A percentile compares a stretch with the other conserved stretches of the same genome.
Evolutionary conservation across 768 basidiomycete genomes (phyloP).

Genomic region (Hygrocybe punicea): DNA sequence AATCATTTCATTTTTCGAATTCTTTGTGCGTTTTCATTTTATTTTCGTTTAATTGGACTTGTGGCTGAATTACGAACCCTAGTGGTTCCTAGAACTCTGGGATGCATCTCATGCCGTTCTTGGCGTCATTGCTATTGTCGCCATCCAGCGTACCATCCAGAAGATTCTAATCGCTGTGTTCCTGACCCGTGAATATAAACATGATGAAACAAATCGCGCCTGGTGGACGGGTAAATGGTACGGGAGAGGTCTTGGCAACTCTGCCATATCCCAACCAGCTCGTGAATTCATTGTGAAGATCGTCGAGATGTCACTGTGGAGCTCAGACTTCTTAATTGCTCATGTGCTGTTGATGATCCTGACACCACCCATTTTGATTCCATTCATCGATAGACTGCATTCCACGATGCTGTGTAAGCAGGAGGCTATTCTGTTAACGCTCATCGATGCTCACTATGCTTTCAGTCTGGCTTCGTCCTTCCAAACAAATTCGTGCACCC

Average conservation of each 20-base stretch:
- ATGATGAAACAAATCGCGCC: conserved; percentile 95
- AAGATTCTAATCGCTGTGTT: conserved; percentile 93
- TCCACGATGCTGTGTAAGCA: conserved; percentile 88
- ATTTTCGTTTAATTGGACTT: conserved; percentile 25
- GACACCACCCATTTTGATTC: conserved; percentile 80
- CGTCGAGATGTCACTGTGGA: conserved; percentile 96
- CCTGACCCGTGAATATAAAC: conserved; percentile 95
- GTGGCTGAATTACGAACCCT: conserved; percentile 8
- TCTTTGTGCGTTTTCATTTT: conserved; percentile 67
- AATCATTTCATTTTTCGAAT: conserved; percentile 87
- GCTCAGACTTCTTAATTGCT: conserved; percentile 86
- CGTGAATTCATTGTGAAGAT: conserved; percentile 98
- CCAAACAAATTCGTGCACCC: conserved; percentile 89
- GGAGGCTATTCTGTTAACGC: not conserved
- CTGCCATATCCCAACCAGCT: conserved; percentile 91
- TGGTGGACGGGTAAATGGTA: conserved; percentile 99
- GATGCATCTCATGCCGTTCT: conserved; percentile 94
- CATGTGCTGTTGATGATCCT: conserved; percentile 85
- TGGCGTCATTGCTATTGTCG: conserved; percentile 84
- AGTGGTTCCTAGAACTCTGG: conserved; percentile 98
- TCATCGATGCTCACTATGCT: not conserved
- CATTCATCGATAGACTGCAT: conserved; percentile 84
- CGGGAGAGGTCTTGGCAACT: conserved; percentile 85
- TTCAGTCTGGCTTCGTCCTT: conserved; percentile 90
- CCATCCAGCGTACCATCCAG: conserved; percentile 88